Percentiles rank a stretch among this genome's conserved stretches.
phyloP scores from a whole-genome alignment of 345 rosid species.

The Pelargonium nanum region DNA sequence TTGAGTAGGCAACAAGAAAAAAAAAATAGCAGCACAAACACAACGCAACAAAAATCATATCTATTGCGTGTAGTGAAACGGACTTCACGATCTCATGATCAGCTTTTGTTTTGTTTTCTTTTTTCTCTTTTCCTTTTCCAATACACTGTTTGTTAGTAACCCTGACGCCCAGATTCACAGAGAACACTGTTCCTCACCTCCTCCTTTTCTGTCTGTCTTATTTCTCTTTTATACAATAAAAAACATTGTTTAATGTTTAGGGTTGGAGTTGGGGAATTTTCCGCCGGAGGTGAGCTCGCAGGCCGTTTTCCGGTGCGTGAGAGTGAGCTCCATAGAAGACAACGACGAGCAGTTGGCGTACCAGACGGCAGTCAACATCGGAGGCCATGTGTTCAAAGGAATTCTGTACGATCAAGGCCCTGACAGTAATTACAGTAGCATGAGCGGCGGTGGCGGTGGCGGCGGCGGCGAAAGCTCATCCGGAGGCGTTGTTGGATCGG shows the following conservation, averaged over 20 bases:
- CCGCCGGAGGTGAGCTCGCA: constrained; percentile 31
- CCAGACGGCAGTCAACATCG: constrained; percentile 36
- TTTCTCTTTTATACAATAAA: neutral
- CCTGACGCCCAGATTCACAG: neutral
- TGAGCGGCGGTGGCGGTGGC: constrained; percentile 12
- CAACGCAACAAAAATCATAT: no score
- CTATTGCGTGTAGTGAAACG: neutral
- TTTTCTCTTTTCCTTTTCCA: neutral
- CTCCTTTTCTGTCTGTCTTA: no score
- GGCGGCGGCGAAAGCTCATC: no score
- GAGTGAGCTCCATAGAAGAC: constrained; percentile 32
- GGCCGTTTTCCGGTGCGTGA: constrained; percentile 35
- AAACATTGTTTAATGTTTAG: constrained; percentile 9
- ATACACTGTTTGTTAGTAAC: constrained; percentile 12
- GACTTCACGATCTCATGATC: neutral
- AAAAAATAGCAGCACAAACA: no score
- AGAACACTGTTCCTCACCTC: no score
- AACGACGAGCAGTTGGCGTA: constrained; percentile 30
- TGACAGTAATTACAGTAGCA: constrained; percentile 9
- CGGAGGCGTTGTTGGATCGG: no score
- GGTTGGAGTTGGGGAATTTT: constrained; percentile 33
- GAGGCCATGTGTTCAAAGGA: constrained; percentile 41
- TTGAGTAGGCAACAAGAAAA: no score
- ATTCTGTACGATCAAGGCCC: constrained; percentile 42
- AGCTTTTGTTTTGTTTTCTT: neutral